These are phyloP conservation scores for Plantago ovata DNA, from an alignment of 257 asterid species.

Conservation along the genomic window DNA sequence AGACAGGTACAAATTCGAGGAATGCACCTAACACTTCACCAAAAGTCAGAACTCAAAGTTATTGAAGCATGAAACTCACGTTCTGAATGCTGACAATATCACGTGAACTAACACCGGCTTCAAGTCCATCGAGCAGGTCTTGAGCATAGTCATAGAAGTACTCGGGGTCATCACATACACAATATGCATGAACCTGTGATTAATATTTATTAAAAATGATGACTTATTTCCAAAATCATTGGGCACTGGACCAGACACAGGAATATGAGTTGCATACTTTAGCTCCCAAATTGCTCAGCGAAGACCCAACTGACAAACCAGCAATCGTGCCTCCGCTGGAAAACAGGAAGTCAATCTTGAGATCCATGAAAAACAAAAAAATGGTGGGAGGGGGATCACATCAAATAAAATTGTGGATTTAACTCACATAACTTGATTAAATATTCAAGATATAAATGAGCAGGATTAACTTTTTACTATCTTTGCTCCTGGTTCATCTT, in stretches of 20 bases:
- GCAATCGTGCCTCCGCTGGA: slow-evolving; percentile 96
- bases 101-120: slow-evolving; percentile 67
- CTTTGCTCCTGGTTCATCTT: not conserved
- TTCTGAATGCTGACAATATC: slow-evolving; percentile 68
- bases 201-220: slow-evolving; percentile 5
- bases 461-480: no score
- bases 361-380: slow-evolving; percentile 8
- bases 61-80: slow-evolving; percentile 42
- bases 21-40: no score
- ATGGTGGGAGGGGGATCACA: no score
- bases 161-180: slow-evolving; percentile 91
- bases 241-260: not conserved
- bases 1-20: no score
- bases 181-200: slow-evolving; percentile 68
- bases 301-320: slow-evolving; percentile 76
- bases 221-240: slow-evolving; percentile 5
- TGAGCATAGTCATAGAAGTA: slow-evolving; percentile 78
- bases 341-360: slow-evolving; percentile 20
- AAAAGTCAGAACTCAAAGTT: no score
- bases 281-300: slow-evolving; percentile 69
- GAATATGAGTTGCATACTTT: slow-evolving; percentile 41
- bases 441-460: no score
- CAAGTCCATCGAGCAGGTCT: slow-evolving; percentile 78
- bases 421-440: not conserved
- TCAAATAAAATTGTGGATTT: not conserved